These are phyloP conservation scores for Pichiaceae sp. DNA, from an alignment of 1,139 yeast species.

Conservation along the genomic window DNA sequence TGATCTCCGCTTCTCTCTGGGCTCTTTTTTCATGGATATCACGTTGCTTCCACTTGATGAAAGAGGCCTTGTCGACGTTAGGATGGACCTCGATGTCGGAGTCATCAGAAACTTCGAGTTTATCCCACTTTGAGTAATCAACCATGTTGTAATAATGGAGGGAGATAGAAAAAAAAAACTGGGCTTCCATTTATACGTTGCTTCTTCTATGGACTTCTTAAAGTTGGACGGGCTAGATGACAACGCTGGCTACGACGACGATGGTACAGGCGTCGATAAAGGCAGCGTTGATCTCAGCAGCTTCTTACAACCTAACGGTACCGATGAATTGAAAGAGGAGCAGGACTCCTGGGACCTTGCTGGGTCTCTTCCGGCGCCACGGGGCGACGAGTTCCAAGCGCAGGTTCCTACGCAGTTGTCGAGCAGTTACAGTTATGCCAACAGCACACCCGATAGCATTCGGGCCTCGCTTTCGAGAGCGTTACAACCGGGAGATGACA, in stretches of 20 bases:
- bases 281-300: slow-evolving; percentile 6
- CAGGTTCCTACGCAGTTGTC: background rate
- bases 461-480: slow-evolving; percentile 16
- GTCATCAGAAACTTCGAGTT: slow-evolving; percentile 90
- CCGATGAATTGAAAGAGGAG: background rate
- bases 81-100: slow-evolving; percentile 97
- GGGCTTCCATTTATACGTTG: background rate
- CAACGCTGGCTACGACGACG: background rate
- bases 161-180: slow-evolving; percentile 14
- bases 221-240: slow-evolving; percentile 6
- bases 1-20: slow-evolving; percentile 69
- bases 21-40: slow-evolving; percentile 91
- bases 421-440: background rate
- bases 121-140: slow-evolving; percentile 97
- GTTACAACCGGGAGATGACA: slow-evolving; percentile 4
- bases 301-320: slow-evolving; percentile 2
- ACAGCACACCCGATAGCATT: slow-evolving; percentile 3
- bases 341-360: background rate
- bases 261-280: background rate
- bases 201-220: slow-evolving; percentile 13
- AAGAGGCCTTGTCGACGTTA: slow-evolving; percentile 89
- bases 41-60: slow-evolving; percentile 94
- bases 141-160: slow-evolving; percentile 47
- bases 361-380: slow-evolving; percentile 1
- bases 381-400: background rate